Evolutionary conservation across 257 asterid genomes (phyloP).

Genomic region (Penstemon newberryi): DNA sequence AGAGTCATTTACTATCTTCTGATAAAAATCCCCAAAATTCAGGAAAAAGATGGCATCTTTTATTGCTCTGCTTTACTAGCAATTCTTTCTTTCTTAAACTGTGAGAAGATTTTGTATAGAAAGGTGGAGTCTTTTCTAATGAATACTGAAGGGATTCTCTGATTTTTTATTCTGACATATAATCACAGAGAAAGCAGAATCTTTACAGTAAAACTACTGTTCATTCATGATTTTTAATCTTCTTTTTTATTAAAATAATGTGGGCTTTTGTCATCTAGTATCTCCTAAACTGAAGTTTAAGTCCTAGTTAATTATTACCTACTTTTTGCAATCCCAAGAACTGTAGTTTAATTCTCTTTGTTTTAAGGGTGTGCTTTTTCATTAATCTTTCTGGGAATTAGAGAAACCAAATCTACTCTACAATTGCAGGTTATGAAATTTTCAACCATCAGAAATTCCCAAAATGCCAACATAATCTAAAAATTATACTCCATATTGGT

Average conservation of each 20-base stretch:
- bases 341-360: slow-evolving; percentile 44
- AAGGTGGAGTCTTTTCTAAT: slow-evolving; percentile 31
- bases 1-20: too few relatives aligned
- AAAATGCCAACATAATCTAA: slow-evolving; percentile 34
- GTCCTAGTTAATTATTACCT: slow-evolving; percentile 40
- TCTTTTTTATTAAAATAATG: slow-evolving; percentile 5
- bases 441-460: slow-evolving; percentile 39
- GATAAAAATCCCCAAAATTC: slow-evolving; percentile 32
- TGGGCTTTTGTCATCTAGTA: slow-evolving; percentile 14
- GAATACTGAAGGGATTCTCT: slow-evolving; percentile 43
- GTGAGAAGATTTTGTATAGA: slow-evolving; percentile 33
- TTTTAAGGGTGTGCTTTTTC: slow-evolving; percentile 18
- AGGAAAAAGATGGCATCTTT: slow-evolving; percentile 43
- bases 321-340: slow-evolving; percentile 63
- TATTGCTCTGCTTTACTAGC: not conserved
- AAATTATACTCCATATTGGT: slow-evolving; percentile 24
- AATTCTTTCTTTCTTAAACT: slow-evolving; percentile 6
- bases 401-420: slow-evolving; percentile 21
- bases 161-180: slow-evolving; percentile 49
- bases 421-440: slow-evolving; percentile 20
- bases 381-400: slow-evolving; percentile 45
- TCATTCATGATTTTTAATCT: slow-evolving; percentile 19
- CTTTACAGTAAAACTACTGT: slow-evolving; percentile 47
- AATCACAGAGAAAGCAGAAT: slow-evolving; percentile 45
- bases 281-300: slow-evolving; percentile 41